Evolutionary conservation across 1,139 yeast species (phyloP).

Genomic region (Diutina neorugosa): DNA sequence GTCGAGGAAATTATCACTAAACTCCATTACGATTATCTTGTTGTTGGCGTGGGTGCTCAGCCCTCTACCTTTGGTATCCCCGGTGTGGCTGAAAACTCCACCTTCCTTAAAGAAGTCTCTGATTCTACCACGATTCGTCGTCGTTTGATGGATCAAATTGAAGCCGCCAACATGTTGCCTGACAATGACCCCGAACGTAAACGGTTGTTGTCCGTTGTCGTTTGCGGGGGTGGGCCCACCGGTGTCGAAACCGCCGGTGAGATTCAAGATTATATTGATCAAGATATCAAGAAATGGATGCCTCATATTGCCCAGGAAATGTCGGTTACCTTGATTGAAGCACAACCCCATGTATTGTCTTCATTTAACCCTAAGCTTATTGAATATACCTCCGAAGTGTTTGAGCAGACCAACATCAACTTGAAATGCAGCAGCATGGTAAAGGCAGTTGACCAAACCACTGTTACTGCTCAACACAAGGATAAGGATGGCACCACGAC

Average conservation of each 20-base stretch:
- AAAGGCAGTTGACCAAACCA: constrained; percentile 62
- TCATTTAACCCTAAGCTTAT: constrained; percentile 78
- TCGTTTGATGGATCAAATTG: constrained; percentile 69
- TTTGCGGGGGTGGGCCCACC: constrained; percentile 95
- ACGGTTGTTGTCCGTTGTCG: constrained; percentile 70
- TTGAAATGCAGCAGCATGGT: constrained; percentile 80
- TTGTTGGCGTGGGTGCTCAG: constrained; percentile 85
- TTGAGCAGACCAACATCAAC: constrained; percentile 67
- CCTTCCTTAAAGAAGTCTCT: constrained; percentile 75
- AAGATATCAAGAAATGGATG: constrained; percentile 80
- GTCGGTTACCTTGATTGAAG: constrained; percentile 78
- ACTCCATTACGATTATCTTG: constrained; percentile 64
- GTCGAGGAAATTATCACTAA: constrained; percentile 31
- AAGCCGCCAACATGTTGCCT: constrained; percentile 70
- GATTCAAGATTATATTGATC: constrained; percentile 85
- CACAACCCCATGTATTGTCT: constrained; percentile 80
- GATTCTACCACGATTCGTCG: constrained; percentile 71
- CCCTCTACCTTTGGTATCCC: constrained; percentile 90
- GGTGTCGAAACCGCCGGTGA: constrained; percentile 97
- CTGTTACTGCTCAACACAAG: constrained; percentile 62
- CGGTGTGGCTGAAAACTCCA: constrained; percentile 81
- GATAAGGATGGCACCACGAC: constrained; percentile 43
- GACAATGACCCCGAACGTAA: constrained; percentile 67
- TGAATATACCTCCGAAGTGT: constrained; percentile 72
- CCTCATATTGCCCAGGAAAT: constrained; percentile 77